These are phyloP conservation scores for Dactylonectria estremocensis DNA, from an alignment of 2,329 filamentous ascomycete genomes.

Conservation along the genomic window DNA sequence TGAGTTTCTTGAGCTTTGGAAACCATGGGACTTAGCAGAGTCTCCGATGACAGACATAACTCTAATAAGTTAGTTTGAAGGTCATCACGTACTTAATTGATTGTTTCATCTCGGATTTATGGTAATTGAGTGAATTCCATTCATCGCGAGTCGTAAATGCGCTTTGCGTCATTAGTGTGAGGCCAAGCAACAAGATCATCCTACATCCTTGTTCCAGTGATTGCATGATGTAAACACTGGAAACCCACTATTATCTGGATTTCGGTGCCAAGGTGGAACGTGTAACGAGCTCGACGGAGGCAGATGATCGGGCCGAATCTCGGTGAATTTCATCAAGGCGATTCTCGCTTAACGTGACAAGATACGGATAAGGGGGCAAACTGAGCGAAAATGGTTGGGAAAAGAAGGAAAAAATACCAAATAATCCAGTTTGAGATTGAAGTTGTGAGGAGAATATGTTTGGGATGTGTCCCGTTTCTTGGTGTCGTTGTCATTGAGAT, in stretches of 20 bases:
- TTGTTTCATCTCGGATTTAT: too few relatives aligned
- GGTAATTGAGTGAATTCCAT: too few relatives aligned
- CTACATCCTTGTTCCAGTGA: background rate
- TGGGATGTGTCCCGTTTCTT: background rate
- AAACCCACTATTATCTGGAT: background rate
- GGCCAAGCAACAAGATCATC: background rate
- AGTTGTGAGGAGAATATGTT: background rate
- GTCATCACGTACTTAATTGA: too few relatives aligned
- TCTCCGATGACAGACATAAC: too few relatives aligned
- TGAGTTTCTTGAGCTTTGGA: too few relatives aligned
- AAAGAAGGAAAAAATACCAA: background rate
- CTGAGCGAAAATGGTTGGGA: background rate
- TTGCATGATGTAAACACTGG: background rate
- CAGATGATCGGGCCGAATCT: constrained; percentile 35
- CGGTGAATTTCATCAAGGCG: constrained; percentile 29
- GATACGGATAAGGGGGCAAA: background rate
- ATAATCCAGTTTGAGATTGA: background rate
- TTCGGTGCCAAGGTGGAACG: constrained; percentile 22
- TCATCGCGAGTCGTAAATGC: too few relatives aligned
- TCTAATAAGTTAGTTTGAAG: too few relatives aligned
- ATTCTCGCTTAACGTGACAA: background rate
- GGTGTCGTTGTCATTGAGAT: too few relatives aligned
- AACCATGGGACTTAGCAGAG: too few relatives aligned
- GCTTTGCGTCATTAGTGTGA: too few relatives aligned
- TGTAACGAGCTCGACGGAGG: constrained; percentile 19